Evolutionary conservation across 2,329 filamentous ascomycete genomes (phyloP).

Genomic region (Aspergillus niger): DNA sequence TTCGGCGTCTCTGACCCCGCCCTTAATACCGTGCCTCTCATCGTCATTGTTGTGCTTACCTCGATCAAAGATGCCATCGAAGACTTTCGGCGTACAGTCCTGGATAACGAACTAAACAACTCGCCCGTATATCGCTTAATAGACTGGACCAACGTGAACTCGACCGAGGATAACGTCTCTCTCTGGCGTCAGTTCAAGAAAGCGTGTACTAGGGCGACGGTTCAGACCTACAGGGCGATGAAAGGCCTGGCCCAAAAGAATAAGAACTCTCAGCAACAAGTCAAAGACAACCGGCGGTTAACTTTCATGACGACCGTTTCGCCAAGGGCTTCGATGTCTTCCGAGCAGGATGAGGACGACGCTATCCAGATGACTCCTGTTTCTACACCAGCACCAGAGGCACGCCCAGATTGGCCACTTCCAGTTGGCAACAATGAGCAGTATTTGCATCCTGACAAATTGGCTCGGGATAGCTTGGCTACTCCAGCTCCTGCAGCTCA

Average conservation of each 20-base stretch:
- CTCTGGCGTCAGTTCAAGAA: slow-evolving; percentile 90
- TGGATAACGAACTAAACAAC: slow-evolving; percentile 95
- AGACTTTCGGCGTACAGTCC: slow-evolving; percentile 86
- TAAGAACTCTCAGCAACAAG: slow-evolving; percentile 33
- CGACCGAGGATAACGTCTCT: slow-evolving; percentile 81
- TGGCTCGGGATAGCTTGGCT: slow-evolving; percentile 29
- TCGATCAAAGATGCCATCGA: slow-evolving; percentile 94
- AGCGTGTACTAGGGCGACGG: slow-evolving; percentile 66
- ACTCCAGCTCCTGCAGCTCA: slow-evolving; percentile 24
- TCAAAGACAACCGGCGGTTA: slow-evolving; percentile 59
- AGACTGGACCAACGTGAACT: slow-evolving; percentile 92
- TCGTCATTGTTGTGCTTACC: slow-evolving; percentile 86
- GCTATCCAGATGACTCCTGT: slow-evolving; percentile 97
- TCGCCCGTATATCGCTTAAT: slow-evolving; percentile 87
- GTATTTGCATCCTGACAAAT: slow-evolving; percentile 34
- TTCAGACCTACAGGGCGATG: slow-evolving; percentile 59
- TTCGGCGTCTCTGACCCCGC: slow-evolving; percentile 91
- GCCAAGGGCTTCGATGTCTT: slow-evolving; percentile 58
- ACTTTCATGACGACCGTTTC: slow-evolving; percentile 66
- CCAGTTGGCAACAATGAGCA: slow-evolving; percentile 32
- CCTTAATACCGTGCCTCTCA: slow-evolving; percentile 84
- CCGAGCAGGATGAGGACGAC: slow-evolving; percentile 55
- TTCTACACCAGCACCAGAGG: slow-evolving; percentile 70
- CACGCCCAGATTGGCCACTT: slow-evolving; percentile 47
- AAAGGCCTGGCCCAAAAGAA: slow-evolving; percentile 52